Percentiles rank a stretch among this genome's conserved stretches.
Conservation (phyloP, 139 green algal genomes). For the Chlorella sp. region DNA sequence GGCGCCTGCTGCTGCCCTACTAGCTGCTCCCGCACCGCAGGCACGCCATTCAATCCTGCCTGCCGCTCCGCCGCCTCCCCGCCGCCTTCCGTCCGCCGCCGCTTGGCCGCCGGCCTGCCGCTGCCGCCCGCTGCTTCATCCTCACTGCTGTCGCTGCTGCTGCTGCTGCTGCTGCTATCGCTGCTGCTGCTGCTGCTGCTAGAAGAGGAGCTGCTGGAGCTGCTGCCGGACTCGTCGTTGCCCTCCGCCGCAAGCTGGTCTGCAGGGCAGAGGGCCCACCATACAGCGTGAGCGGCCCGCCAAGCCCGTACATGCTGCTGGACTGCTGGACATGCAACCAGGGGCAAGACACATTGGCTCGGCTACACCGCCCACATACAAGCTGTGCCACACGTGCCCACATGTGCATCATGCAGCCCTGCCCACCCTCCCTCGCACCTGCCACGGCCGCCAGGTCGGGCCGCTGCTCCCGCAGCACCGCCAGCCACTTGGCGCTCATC, state of each 20-base stretch:
- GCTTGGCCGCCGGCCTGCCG: conserved; percentile 4
- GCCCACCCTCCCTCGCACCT: too few species aligned
- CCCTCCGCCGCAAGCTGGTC: conserved; percentile 19
- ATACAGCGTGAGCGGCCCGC: too few species aligned
- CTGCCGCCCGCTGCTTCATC: neutral
- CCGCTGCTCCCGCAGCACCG: conserved; percentile 50
- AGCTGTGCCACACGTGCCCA: too few species aligned
- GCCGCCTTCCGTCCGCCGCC: neutral
- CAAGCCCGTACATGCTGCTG: too few species aligned
- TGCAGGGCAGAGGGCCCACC: conserved; percentile 4
- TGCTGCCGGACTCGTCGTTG: conserved; percentile 21
- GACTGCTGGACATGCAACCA: neutral
- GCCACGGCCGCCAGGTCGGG: conserved; percentile 71
- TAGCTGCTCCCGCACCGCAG: neutral
- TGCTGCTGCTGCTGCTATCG: conserved; percentile 36
- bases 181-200: conserved; percentile 37
- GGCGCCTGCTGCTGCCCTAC: neutral
- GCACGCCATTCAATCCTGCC: neutral
- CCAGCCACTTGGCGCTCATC: conserved; percentile 76
- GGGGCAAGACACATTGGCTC: neutral
- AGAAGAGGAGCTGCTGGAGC: conserved; percentile 32
- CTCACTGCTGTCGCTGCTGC: conserved; percentile 26
- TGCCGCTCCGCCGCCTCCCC: too few species aligned
- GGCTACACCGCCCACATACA: too few species aligned
- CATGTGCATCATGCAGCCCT: too few species aligned